Base-by-base conservation (phyloP, 352 stramenopile genomes). In the Phytophthora meadii region DNA sequence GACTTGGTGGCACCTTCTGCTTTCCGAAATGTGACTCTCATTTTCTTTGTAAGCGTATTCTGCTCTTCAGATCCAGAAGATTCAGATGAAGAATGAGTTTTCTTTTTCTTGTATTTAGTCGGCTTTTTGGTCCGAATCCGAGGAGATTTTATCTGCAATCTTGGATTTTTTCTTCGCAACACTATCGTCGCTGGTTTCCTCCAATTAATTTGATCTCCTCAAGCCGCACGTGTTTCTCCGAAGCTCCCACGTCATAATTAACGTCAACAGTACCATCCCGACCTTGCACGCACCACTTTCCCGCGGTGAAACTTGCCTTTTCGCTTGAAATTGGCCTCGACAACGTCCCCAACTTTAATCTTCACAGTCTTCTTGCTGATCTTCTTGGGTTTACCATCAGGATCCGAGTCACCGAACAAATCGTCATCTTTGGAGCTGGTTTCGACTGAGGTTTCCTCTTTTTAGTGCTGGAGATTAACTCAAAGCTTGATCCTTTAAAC, bases 1-100 rank as follows among this genome's bases (percentile, higher is more conserved):
- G 68, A 61, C 41, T 74, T 19, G 19, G 19, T 81, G 0, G 15
- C 37, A 30, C 81, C 61, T 5, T 70, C 28, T 0, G 65, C 78
- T 41, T 78, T 79, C 5, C 65, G 48, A 61, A 69, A 85, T 28
- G 89, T 73, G 12, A 90, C 70, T 44, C 60, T 50, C 12, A 32
- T 54, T 3, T 70, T 67, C 34, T 76, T 77, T 50, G 72, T 50
- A 6, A 86, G 8, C 10, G 46, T 46, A 32, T 25, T 6, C 27
- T 27, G 39, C 7, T 37, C 51, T 6, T 62, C 67, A 12, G 61
- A 64, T 22, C 25, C 68, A 19, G 60, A 63, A 25, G 54, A 70
- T 11, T 67, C 61, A 1, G 66, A 74, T 1, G 66, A 66, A 2
- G 53, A 73, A 28, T n/a, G 17, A 1, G 2, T n/a, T 60, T 71